phyloP scores from a whole-genome alignment of 306 rosid genomes.

The Medicago truncatula region MtrunA17r5.0-ANR NC_053048.1:33482001-33482500 shows the following conservation, averaged over 20 bases:
- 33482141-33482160: neutral
- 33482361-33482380: slow-evolving; percentile 35
- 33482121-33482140: neutral
- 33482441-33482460: slow-evolving; percentile 23
- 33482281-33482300: slow-evolving; percentile 35
- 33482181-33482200: neutral
- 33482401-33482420: slow-evolving; percentile 26
- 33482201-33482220: slow-evolving; percentile 34
- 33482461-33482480: slow-evolving; percentile 30
- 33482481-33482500: neutral
- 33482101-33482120: too few species aligned
- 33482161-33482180: neutral
- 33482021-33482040: too few species aligned
- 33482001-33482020: too few species aligned
- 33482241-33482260: neutral
- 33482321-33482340: neutral
- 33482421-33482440: neutral
- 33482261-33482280: slow-evolving; percentile 25
- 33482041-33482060: too few species aligned
- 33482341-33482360: slow-evolving; percentile 25
- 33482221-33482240: slow-evolving; percentile 1
- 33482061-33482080: too few species aligned
- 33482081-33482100: too few species aligned
- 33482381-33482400: slow-evolving; percentile 31
- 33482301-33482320: slow-evolving; percentile 33